Evolutionary conservation across 768 basidiomycete species (phyloP).

Genomic region (Agaricus subrufescens): DNA sequence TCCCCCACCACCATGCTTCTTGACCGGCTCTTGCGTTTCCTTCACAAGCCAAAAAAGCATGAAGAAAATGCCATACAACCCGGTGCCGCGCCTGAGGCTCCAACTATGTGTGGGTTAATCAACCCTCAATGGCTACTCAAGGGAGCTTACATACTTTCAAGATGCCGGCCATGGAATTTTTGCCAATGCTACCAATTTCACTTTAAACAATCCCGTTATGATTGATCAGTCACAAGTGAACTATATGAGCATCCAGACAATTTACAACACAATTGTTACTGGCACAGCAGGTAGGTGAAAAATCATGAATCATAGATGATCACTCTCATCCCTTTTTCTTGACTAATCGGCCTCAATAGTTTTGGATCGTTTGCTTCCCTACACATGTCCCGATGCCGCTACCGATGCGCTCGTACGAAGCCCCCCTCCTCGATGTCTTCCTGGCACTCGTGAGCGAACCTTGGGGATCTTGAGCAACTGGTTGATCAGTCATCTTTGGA

Average conservation of each 20-base stretch:
- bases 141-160: too few species aligned
- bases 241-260: neutral
- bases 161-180: neutral
- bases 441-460: neutral
- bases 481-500: neutral
- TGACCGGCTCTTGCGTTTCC: neutral
- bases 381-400: neutral
- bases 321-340: neutral
- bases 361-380: neutral
- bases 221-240: neutral
- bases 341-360: neutral
- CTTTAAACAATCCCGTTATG: neutral
- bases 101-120: too few species aligned
- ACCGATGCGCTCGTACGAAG: neutral
- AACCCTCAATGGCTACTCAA: too few species aligned
- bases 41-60: neutral
- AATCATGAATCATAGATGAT: neutral
- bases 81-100: too few species aligned
- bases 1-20: neutral
- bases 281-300: neutral
- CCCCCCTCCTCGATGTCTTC: slow-evolving; percentile 2
- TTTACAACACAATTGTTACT: neutral
- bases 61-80: too few species aligned
- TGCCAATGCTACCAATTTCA: neutral
- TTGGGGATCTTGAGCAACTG: neutral